These are phyloP conservation scores for Actinomortierella ambigua DNA, from an alignment of 371 early-diverging fungal species.

Conservation along the genomic window DNA sequence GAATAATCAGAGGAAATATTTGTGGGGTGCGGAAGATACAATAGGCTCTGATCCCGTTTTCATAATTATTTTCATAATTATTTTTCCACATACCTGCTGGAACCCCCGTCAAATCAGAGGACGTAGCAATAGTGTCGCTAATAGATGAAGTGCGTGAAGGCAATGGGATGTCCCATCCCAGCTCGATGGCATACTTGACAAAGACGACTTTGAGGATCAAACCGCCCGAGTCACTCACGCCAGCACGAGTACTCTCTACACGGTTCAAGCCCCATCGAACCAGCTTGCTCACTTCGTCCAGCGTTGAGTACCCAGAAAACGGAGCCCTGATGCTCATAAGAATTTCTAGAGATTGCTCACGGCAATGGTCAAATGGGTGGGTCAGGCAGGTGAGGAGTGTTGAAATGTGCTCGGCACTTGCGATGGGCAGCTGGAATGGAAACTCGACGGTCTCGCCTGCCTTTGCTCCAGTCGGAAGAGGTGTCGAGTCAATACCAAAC, in stretches of 20 bases:
- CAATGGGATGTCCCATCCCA: constrained; percentile 48
- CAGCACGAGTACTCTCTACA: constrained; percentile 73
- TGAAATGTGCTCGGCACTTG: constrained; percentile 52
- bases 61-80: background rate
- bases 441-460: constrained; percentile 51
- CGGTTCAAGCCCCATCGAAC: constrained; percentile 68
- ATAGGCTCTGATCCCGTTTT: background rate
- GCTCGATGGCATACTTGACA: constrained; percentile 71
- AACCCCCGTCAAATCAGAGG: constrained; percentile 24
- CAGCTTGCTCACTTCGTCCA: constrained; percentile 55
- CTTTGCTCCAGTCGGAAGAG: constrained; percentile 54
- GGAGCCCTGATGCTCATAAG: constrained; percentile 64
- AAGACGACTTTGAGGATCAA: constrained; percentile 78
- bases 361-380: constrained; percentile 75
- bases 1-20: too few species aligned
- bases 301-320: constrained; percentile 54
- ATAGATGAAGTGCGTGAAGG: constrained; percentile 8
- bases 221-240: constrained; percentile 86
- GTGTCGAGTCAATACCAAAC: constrained; percentile 59
- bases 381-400: constrained; percentile 62
- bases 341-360: constrained; percentile 67
- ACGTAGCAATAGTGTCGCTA: constrained; percentile 2
- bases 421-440: constrained; percentile 61
- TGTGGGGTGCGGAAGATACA: background rate
- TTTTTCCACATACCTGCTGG: constrained; percentile 26